Conservation (phyloP, 192 early-diverging fungal genomes). For the Coemansia sp. region DNA sequence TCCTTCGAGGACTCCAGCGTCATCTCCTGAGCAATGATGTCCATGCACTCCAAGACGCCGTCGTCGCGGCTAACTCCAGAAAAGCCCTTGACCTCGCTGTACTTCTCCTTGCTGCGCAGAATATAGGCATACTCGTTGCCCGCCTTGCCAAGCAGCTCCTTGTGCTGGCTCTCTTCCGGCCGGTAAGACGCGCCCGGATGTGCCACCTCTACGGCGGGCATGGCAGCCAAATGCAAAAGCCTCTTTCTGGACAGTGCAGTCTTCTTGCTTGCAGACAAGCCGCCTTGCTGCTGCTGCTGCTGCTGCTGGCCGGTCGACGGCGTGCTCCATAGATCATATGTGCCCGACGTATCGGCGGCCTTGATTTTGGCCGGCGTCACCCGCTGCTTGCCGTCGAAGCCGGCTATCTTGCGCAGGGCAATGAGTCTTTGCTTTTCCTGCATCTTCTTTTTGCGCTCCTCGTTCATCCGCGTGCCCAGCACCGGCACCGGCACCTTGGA, state of each 20-base stretch:
- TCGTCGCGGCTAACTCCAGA: constrained; percentile 12
- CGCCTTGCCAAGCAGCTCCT: constrained; percentile 62
- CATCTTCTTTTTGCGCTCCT: constrained; percentile 30
- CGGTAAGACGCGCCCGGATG: constrained; percentile 92
- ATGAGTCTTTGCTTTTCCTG: constrained; percentile 18
- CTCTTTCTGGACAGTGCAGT: constrained; percentile 16
- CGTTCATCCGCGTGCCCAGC: constrained; percentile 21
- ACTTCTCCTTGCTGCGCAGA: constrained; percentile 22
- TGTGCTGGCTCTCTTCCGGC: constrained; percentile 77
- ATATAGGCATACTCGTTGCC: constrained; percentile 57
- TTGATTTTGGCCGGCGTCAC: constrained; percentile 12
- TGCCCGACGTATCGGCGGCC: constrained; percentile 1
- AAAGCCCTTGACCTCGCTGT: constrained; percentile 13
- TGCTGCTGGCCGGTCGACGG: not conserved
- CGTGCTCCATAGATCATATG: constrained; percentile 41
- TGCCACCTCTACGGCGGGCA: constrained; percentile 69
- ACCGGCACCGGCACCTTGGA: constrained; percentile 57
- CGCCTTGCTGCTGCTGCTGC: not conserved
- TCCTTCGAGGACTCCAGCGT: constrained; percentile 18
- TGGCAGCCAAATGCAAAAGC: constrained; percentile 21
- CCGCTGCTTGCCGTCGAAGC: constrained; percentile 14
- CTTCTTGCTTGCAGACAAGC: constrained; percentile 8
- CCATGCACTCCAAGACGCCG: constrained; percentile 30
- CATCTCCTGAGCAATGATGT: constrained; percentile 28
- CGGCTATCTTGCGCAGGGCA: constrained; percentile 33